These are phyloP conservation scores for Saxispiralis lemnorum DNA, from an alignment of 495 filamentous ascomycete genomes.

Conservation along the genomic window DNA sequence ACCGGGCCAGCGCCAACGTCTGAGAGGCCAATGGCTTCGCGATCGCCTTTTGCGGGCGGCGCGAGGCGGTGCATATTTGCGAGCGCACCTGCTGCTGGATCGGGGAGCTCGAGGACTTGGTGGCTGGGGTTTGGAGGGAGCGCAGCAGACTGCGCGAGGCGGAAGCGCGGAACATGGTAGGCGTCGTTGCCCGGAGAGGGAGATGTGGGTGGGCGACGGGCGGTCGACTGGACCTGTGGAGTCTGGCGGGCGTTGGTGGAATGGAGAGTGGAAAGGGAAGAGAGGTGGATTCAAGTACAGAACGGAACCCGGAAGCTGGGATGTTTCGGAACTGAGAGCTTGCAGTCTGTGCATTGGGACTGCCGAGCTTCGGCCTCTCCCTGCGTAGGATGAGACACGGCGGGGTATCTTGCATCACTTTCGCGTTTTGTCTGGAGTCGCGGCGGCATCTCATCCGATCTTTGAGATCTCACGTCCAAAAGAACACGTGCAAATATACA, in stretches of 20 bases:
- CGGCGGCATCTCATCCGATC: too few species aligned
- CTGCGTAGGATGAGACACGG: too few species aligned
- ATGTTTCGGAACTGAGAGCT: too few species aligned
- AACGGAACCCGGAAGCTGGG: too few species aligned
- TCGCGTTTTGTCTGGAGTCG: too few species aligned
- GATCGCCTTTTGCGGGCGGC: background rate
- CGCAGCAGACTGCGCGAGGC: constrained; percentile 19
- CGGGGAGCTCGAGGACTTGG: constrained; percentile 7
- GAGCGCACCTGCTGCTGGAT: constrained; percentile 3
- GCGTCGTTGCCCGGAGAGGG: background rate
- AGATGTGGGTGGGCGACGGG: background rate
- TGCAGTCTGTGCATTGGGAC: too few species aligned
- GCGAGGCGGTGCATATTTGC: constrained; percentile 10
- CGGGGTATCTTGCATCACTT: too few species aligned
- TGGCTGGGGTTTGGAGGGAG: constrained; percentile 13
- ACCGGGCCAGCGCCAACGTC: constrained; percentile 5
- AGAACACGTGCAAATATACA: too few species aligned
- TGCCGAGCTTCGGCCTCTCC: too few species aligned
- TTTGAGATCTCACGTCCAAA: too few species aligned
- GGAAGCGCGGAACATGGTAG: constrained; percentile 23
- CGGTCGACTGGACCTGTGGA: background rate
- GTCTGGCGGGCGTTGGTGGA: background rate
- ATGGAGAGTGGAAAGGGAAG: constrained; percentile 2
- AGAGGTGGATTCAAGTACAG: background rate
- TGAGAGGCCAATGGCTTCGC: constrained; percentile 8